Evolutionary conservation across 2,329 filamentous ascomycete species (phyloP), one percentile per base, ranked within the genome.

Genomic region (Escovopsis sp.): DNA sequence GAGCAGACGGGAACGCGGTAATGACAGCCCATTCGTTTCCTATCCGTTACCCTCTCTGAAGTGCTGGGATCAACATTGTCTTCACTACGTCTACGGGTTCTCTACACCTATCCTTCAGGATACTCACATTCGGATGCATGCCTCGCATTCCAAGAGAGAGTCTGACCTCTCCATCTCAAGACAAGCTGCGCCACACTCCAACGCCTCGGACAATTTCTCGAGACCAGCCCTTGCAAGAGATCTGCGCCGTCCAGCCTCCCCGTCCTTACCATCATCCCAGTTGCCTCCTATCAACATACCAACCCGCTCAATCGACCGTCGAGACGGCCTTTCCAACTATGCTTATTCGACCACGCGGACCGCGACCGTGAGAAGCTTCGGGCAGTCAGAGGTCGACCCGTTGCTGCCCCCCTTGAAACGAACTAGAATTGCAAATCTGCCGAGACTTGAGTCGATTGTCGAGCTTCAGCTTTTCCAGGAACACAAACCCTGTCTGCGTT

Each of bases 11-110:
- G 39, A 34, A 32, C 35, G 13, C 42, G 38, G 40, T 37, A 43
- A 29, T 29, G 39, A 37, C n/a, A 35, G 30, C 35, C 15, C 36
- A 9, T 40, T 38, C 25, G 36, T 14, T 39, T 37, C 24, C 39
- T 41, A 35, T 39, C 37, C 38, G 38, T 40, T 47, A 39, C 54
- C 51, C 27, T 51, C 68, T 10, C 68, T 68, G 54, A 76, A 72
- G 53, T 77, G 73, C 54, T 67, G 62, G 56, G 61, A 75, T 46
- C 67, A 74, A 40, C 61, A 61, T 43, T 77, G 73, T 50, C 57
- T 72, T 44, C 67, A 72, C 53, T 76, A 74, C 54, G 67, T 76
- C 32, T 77, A 76, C 48, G 73, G 73, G 27, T 75, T 76, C 51
- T 51, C 61, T 31, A 67, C 63, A 43, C 60, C 59, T 32, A 59